Conservation (phyloP, 2,329 filamentous ascomycete genomes). For the Fusarium transvaalense region DNA sequence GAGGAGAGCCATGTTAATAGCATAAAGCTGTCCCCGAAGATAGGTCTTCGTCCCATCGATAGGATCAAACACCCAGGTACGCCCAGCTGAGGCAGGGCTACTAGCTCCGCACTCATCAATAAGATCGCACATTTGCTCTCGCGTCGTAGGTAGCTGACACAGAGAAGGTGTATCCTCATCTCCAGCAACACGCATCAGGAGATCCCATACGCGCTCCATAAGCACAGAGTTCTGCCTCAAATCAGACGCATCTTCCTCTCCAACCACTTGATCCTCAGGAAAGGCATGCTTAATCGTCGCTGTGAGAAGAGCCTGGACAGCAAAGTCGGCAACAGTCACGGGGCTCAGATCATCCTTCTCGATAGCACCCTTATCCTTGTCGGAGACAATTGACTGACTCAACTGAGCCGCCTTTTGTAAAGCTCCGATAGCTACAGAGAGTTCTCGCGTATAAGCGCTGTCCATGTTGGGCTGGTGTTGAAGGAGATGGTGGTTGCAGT, state of each 20-base stretch:
- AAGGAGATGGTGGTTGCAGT: not conserved
- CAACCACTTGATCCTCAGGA: constrained; percentile 65
- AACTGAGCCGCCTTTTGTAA: constrained; percentile 62
- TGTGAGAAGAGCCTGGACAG: constrained; percentile 68
- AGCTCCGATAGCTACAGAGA: constrained; percentile 58
- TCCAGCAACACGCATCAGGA: constrained; percentile 53
- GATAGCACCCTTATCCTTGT: constrained; percentile 63
- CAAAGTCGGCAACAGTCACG: constrained; percentile 71
- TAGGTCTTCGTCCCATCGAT: constrained; percentile 72
- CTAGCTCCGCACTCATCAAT: constrained; percentile 65
- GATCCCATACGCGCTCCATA: constrained; percentile 61
- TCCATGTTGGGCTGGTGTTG: constrained; percentile 54
- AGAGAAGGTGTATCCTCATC: constrained; percentile 46
- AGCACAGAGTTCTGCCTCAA: constrained; percentile 59
- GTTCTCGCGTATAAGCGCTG: constrained; percentile 58
- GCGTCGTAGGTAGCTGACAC: constrained; percentile 54
- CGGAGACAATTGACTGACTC: constrained; percentile 62
- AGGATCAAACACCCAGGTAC: constrained; percentile 71
- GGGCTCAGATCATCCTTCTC: constrained; percentile 68
- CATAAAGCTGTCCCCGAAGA: constrained; percentile 66
- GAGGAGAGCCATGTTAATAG: constrained; percentile 68
- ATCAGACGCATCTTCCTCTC: constrained; percentile 66
- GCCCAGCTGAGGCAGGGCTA: constrained; percentile 53
- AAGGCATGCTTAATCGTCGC: constrained; percentile 64
- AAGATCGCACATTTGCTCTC: constrained; percentile 63